A percentile compares a stretch with the other conserved stretches of the same genome.
Evolutionary conservation across 2,329 filamentous ascomycete genomes (phyloP).

Genomic region (Clarireedia paspali): DNA sequence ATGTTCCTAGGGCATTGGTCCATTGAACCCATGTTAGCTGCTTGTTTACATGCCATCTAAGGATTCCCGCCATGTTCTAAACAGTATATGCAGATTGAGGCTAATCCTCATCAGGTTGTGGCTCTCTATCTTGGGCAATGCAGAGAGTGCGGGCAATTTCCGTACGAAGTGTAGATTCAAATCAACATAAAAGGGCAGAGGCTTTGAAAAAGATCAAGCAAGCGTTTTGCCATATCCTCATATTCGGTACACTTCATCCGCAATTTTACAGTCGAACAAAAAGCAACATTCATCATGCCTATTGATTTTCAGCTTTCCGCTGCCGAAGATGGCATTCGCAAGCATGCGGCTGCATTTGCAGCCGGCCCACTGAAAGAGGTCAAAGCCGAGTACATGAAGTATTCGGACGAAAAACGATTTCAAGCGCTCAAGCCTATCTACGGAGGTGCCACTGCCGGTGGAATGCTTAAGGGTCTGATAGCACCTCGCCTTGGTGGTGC

Average conservation of each 20-base stretch:
- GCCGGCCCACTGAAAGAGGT: slow-evolving; percentile 21
- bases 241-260: not conserved
- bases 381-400: slow-evolving; percentile 22
- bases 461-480: slow-evolving; percentile 41
- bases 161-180: no score
- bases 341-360: slow-evolving; percentile 25
- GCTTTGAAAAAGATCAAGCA: not conserved
- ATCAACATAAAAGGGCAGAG: no score
- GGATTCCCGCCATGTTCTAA: no score
- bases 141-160: no score
- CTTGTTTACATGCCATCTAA: no score
- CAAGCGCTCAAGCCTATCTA: slow-evolving; percentile 41
- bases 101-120: no score
- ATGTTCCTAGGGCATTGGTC: no score
- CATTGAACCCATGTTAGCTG: no score
- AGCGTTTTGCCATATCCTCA: not conserved
- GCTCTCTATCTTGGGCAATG: no score
- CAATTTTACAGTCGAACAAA: not conserved
- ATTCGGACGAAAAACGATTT: slow-evolving; percentile 34
- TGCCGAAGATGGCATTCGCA: slow-evolving; percentile 23
- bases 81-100: no score
- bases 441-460: slow-evolving; percentile 34
- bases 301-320: slow-evolving; percentile 30
- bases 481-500: slow-evolving; percentile 38
- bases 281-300: slow-evolving; percentile 1